Evolutionary conservation across 768 basidiomycete species (phyloP), one percentile per base, ranked within the genome.

Genomic region (Trametes punicea): DNA sequence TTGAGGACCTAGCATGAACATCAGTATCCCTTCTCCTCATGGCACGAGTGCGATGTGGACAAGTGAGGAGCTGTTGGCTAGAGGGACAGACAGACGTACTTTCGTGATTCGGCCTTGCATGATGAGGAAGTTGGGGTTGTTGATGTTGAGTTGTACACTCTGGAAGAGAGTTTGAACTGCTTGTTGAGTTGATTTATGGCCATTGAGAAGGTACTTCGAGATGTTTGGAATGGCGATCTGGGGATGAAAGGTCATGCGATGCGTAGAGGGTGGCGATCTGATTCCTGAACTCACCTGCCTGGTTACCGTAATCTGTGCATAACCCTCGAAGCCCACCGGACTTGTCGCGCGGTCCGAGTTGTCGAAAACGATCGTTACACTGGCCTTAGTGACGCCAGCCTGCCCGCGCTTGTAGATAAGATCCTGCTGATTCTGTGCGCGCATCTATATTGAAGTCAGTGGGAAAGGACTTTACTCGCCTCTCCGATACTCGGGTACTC

Each of bases 101-200:
- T 98, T 99, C 10, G 97, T 99, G 69, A 99, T 99, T 46, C 95
- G 91, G 26, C 97, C 96, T 73, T 99, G 97, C 96, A 98, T 98
- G 70, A 98, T 98, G 56, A 99, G 80, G 75, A 98, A 98, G 70
- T 98, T 98, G 40, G 97, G 97, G 71, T 98, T 98, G 74, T 98
- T 99, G 80, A 99, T 98, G 69, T 98, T 98, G 62, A 99, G 82
- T 70, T 97, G 94, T 0, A 99, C 95, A 36, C 91, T 88, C 68
- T 98, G 97, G 67, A 99, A 98, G 13, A 98, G 77, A 26, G 85
- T 88, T 65, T 97, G 97, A 0, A 99, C 81, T 1, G 76, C 78
- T 50, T 89, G 83, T 62, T 97, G 93, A 3, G 84, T 83, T 3
- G 93, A 78, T 65, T 95, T 97, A 76, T 98, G 97, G 0, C 97